Base-by-base conservation (phyloP, 176 grass and related monocot genomes). In the Aegilops bicornis region DNA sequence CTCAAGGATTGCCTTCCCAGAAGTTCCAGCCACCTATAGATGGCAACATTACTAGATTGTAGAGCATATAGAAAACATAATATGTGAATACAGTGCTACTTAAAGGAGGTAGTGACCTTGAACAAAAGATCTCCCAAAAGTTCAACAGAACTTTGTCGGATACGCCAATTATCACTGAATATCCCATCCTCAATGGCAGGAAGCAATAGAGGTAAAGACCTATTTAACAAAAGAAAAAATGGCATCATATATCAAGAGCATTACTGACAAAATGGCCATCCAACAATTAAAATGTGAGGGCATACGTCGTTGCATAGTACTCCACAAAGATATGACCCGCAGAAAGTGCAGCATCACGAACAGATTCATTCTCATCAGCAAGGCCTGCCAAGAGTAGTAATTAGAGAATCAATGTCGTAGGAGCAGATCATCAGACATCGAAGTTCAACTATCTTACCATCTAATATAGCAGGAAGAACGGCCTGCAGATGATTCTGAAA, bases 341-440 rank as follows among this genome's bases (percentile, higher is more conserved):
- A 91, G 91, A 92, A 73, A 98, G 93, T 56, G 96, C 96, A 48
- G 96, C 93, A 86, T 98, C 93, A 68, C 93, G 93, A 70, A 98
- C 96, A 94, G 91, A 95, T 85, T 98, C 96, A 77, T 98, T 96
- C 83, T 98, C 96, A 83, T 98, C 96, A 84, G 93, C 94, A 96
- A 98, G 96, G 23, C 96, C 96, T 98, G 64, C 73, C 20, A 86
- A 73, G 48, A 84, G 79, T 69, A 85, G 40, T 64, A 52, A 85
- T 84, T 77, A 88, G 79, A 85, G 43, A 62, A 73, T 77, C 40
- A 59, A 83, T 64, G 58, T 87, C 47, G 69, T 10, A 63, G 73
- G 74, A 77, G 27, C 74, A 56, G 25, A 58, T 10, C 47, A 88
- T 58, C 23, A 86, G 64, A 82, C 22, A 80, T 25, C 52, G 40